Evolutionary conservation across 441 rosid genomes (phyloP).

Genomic region (Pelargonium citronellum): DNA sequence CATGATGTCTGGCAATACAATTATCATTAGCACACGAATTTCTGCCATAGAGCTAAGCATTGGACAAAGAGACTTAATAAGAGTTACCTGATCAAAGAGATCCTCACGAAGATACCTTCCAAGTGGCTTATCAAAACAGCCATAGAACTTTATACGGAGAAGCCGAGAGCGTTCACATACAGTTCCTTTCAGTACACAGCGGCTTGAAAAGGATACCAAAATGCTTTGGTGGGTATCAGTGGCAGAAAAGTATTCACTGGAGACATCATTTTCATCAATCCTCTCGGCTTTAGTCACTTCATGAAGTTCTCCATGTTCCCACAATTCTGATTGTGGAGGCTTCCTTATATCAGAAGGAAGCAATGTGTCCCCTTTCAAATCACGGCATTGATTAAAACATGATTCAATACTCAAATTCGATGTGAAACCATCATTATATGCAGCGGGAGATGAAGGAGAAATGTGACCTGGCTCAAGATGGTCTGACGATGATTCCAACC

Average conservation of each 20-base stretch:
- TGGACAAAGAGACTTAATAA: constrained; percentile 21
- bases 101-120: constrained; percentile 87
- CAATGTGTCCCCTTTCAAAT: constrained; percentile 21
- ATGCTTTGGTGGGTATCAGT: constrained; percentile 95
- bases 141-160: constrained; percentile 89
- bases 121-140: constrained; percentile 88
- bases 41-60: too few relatives aligned
- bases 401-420: constrained; percentile 28
- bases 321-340: constrained; percentile 31
- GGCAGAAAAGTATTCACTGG: constrained; percentile 74
- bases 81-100: constrained; percentile 82
- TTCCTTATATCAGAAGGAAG: constrained; percentile 24
- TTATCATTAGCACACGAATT: too few relatives aligned
- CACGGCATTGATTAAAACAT: constrained; percentile 28
- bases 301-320: constrained; percentile 30
- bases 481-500: constrained; percentile 32
- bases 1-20: constrained; percentile 43
- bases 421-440: constrained; percentile 26
- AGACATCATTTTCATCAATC: constrained; percentile 33
- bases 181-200: constrained; percentile 95
- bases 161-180: constrained; percentile 93
- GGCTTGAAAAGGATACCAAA: constrained; percentile 86
- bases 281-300: constrained; percentile 38
- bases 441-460: constrained; percentile 31
- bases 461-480: neutral